phyloP scores from a whole-genome alignment of 1,139 yeast species.

The Saccharomycopsis crataegensis region DNA sequence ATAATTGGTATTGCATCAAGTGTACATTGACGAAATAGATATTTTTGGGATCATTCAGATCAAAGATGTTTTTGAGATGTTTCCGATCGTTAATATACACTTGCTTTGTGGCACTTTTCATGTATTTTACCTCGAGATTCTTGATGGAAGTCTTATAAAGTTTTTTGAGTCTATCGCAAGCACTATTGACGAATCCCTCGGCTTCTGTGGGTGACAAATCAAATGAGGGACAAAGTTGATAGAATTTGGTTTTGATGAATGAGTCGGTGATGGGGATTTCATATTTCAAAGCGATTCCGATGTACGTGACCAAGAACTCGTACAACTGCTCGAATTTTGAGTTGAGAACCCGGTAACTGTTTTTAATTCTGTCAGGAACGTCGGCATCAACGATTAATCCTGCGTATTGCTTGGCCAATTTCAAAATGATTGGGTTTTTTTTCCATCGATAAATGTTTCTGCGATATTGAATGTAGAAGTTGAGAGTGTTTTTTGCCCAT shows the following conservation, averaged over 20 bases:
- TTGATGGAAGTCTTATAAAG: neutral
- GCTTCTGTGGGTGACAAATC: neutral
- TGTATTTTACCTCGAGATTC: neutral
- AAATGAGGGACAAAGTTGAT: conserved; percentile 4
- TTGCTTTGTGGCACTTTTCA: conserved; percentile 10
- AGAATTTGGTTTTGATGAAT: conserved; percentile 6
- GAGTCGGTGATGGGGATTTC: conserved; percentile 8
- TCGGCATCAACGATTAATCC: conserved; percentile 14
- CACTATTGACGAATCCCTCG: neutral
- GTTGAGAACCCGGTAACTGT: conserved; percentile 12
- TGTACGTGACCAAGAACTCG: conserved; percentile 5
- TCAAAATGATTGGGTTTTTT: conserved; percentile 14
- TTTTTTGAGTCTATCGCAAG: conserved; percentile 5
- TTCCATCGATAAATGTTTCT: conserved; percentile 16
- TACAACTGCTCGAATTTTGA: conserved; percentile 5
- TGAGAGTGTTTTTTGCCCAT: conserved; percentile 8
- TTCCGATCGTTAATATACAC: neutral
- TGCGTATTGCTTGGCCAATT: conserved; percentile 14
- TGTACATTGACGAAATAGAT: conserved; percentile 3
- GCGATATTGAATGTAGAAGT: conserved; percentile 10
- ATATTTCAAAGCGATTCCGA: conserved; percentile 6
- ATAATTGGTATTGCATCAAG: neutral
- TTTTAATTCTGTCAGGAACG: conserved; percentile 14
- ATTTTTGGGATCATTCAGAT: neutral
- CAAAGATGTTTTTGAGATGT: neutral